Percentiles rank a stretch among this genome's conserved stretches.
These are phyloP conservation scores for Debaryomyces fabryi DNA, from an alignment of 1,139 yeast genomes.

Conservation along the genomic window DNA sequence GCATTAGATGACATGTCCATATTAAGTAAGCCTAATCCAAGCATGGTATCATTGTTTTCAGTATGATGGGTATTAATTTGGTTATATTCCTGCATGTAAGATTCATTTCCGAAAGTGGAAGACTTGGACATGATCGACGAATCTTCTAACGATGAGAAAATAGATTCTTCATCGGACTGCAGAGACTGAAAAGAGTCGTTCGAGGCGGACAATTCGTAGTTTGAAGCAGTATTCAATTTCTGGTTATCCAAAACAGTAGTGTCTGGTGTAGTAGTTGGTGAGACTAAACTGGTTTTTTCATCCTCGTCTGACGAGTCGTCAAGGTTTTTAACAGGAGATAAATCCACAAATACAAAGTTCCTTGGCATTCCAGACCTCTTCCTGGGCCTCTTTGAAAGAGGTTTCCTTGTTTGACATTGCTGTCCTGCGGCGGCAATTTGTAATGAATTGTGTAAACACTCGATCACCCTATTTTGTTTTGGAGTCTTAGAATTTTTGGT, in stretches of 20 bases:
- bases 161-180: constrained; percentile 3
- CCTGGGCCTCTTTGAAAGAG: constrained; percentile 54
- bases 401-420: constrained; percentile 41
- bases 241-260: neutral
- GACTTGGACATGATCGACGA: constrained; percentile 7
- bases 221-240: neutral
- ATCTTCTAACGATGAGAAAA: constrained; percentile 2
- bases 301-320: constrained; percentile 22
- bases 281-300: neutral
- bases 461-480: constrained; percentile 26
- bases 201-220: constrained; percentile 2
- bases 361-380: constrained; percentile 54
- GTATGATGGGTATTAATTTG: constrained; percentile 10
- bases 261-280: constrained; percentile 1
- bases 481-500: constrained; percentile 15
- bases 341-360: constrained; percentile 57
- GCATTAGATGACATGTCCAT: constrained; percentile 16
- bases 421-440: constrained; percentile 42
- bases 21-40: constrained; percentile 31
- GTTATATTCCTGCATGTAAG: constrained; percentile 16
- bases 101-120: constrained; percentile 6
- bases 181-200: neutral
- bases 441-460: constrained; percentile 50
- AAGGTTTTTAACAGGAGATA: constrained; percentile 49
- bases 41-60: constrained; percentile 8